phyloP scores from a whole-genome alignment of 2,329 filamentous ascomycete genomes.

The Pestalotiopsis sp. region DNA sequence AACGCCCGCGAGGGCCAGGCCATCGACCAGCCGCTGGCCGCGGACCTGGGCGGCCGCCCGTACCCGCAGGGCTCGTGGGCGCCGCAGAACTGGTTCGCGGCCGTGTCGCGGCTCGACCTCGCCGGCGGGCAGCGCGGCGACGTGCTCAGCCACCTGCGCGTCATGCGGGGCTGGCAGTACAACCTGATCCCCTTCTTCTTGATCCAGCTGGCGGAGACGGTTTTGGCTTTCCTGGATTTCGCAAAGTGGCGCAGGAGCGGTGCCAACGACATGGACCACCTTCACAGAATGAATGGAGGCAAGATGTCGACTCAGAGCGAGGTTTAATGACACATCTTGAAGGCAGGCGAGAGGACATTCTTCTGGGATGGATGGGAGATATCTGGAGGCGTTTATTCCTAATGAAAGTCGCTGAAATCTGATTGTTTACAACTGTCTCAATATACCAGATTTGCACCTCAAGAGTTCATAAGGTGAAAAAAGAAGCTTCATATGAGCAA shows the following conservation, averaged over 20 bases:
- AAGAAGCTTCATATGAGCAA: too few species aligned
- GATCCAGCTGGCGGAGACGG: constrained; percentile 25
- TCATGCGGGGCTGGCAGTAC: constrained; percentile 40
- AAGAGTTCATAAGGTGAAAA: too few species aligned
- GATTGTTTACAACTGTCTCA: too few species aligned
- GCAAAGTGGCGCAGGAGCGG: constrained; percentile 1
- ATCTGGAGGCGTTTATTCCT: neutral
- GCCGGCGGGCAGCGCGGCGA: constrained; percentile 21
- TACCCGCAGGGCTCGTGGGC: constrained; percentile 39
- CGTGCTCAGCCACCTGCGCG: constrained; percentile 27
- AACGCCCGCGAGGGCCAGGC: constrained; percentile 29
- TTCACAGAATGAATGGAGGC: neutral
- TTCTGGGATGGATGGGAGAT: neutral
- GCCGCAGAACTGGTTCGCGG: constrained; percentile 41
- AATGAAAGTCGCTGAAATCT: too few species aligned
- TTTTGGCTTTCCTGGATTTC: constrained; percentile 20
- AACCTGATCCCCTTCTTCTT: constrained; percentile 36
- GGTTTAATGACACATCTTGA: neutral
- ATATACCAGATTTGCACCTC: too few species aligned
- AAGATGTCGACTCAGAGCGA: neutral
- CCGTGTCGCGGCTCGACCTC: constrained; percentile 34
- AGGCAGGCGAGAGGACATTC: neutral
- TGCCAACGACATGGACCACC: neutral
- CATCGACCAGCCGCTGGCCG: constrained; percentile 32
- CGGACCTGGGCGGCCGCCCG: constrained; percentile 19